Base-by-base conservation (phyloP, 805 yeast species). In the Schwanniomyces sp. region DNA sequence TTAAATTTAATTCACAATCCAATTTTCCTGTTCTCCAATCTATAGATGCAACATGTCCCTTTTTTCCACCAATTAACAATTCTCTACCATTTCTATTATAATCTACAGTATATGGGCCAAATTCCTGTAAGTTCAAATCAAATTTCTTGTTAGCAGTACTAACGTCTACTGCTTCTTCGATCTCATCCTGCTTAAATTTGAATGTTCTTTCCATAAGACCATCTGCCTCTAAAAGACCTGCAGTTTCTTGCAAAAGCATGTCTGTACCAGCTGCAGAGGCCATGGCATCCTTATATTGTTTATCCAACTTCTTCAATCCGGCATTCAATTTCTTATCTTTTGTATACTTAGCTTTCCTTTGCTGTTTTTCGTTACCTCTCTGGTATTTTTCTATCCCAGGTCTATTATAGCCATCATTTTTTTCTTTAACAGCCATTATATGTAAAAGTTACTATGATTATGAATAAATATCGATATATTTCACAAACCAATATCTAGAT, bases 21-120 rank as follows among this genome's bases (percentile, higher is more conserved):
- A 92, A 69, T 34, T 73, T 75, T 11, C 98, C 98, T 34, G 83
- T 81, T 62, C 95, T 82, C 97, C 99, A 94, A 70, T 94, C 97
- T 75, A 94, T 85, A 2, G 94, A 82, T 0, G 99, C 98, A 44
- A 94, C 82, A 72, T 94, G 99, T 3, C 99, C 99, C 63, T 89
- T 90, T 41, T 77, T 76, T 16, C 99, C 99, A 9, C 91, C 94
- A 18, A 94, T 71, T 30, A 94, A 74, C 42, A 94, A 65, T 52
- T 85, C 86, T 51, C 96, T 82, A 46, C 99, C 99, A 57, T 90
- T 90, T 65, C 92, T 77, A 2, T 94, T 80, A 64, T 86, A 94
- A 64, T 92, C 91, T 8, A 88, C 62, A 5, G 75, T 69, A 62
- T 94, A 94, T 1, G 99, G 97, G 0, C 98, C 98, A 62, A 84